Percentiles rank a stretch among this genome's conserved stretches.
These are phyloP conservation scores for Backusella tuberculispora DNA, from an alignment of 192 early-diverging fungal genomes.

Conservation along the genomic window DNA sequence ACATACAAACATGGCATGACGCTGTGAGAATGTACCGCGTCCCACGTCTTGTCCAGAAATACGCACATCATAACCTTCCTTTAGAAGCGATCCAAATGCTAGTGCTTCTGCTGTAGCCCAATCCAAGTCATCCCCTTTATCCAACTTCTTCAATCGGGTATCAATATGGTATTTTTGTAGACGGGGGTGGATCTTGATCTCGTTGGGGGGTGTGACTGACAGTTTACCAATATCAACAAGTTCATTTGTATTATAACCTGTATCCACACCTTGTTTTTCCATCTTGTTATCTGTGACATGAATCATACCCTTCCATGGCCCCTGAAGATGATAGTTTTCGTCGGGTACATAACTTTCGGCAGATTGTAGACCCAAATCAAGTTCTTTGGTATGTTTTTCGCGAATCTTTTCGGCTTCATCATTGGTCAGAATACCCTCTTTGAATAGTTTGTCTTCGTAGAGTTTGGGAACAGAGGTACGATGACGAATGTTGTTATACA, in stretches of 20 bases:
- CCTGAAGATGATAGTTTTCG: conserved; percentile 61
- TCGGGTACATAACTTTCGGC: conserved; percentile 64
- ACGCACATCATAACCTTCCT: conserved; percentile 87
- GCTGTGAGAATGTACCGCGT: conserved; percentile 96
- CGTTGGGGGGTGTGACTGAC: conserved; percentile 74
- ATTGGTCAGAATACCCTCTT: conserved; percentile 50
- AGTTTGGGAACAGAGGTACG: conserved; percentile 82
- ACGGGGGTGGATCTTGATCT: conserved; percentile 81
- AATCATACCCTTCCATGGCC: conserved; percentile 81
- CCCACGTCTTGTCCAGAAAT: conserved; percentile 98
- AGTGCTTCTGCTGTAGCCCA: conserved; percentile 96
- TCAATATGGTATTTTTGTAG: conserved; percentile 92
- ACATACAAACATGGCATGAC: conserved; percentile 96
- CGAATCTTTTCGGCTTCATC: conserved; percentile 56
- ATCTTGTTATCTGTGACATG: conserved; percentile 50
- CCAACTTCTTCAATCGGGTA: conserved; percentile 71
- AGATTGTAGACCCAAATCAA: conserved; percentile 64
- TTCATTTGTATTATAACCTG: conserved; percentile 64
- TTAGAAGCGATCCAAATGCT: conserved; percentile 86
- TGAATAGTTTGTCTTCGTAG: conserved; percentile 81
- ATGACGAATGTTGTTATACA: conserved; percentile 93
- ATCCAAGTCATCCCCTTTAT: conserved; percentile 74
- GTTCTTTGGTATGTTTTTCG: conserved; percentile 56
- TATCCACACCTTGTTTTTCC: conserved; percentile 31
- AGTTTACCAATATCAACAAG: conserved; percentile 73